Base-by-base conservation (phyloP, 1,284 basidiomycete genomes). In the Phellinidium pouzarii region DNA sequence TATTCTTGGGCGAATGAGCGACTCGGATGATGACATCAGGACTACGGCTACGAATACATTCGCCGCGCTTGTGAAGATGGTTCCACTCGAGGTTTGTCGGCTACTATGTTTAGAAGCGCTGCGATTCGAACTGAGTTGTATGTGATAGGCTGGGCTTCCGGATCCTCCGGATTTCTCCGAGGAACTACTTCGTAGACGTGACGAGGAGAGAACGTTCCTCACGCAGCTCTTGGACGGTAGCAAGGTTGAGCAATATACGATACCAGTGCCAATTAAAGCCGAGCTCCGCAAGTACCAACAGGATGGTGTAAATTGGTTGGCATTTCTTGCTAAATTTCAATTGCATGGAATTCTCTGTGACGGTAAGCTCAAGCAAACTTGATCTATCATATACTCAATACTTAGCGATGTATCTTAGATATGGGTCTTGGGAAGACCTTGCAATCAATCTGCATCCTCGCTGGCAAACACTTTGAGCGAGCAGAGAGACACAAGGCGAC, bases 391-490 rank as follows among this genome's bases (percentile, higher is more conserved):
- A 6, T 34, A 26, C 47, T 20, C 44, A 26, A 25, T 54, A 48
- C 51, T 22, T 20, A 23, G 17, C 54, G 23, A 59, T 58, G 19
- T 53, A 45, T n/a, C n/a, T 25, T 61, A 94, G 91, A 98, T 65
- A 99, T 99, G 95, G 96, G 96, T 59, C 82, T 99, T 5, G 96
- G 96, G 25, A 99, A 99, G 74, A 98, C 94, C 1, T 72, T 99
- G 12, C 96, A 99, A 68, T 96, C 95, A 0, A 99, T 99, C 62
- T 96, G 94, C 64, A 99, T 99, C 58, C 75, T 99, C 23, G 91
- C 93, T 1, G 87, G 91, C 71, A 97, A 95, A 70, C 93, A 96
- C 62, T 78, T 84, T 63, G 96, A 99, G 68, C 84, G 95, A 8
- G 76, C 79, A 5, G 75, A 87, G 64, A 80, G 77, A 59, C 75